Conservation (phyloP, 75 land plant genomes). For the Selaginella moellendorffii region DNA sequence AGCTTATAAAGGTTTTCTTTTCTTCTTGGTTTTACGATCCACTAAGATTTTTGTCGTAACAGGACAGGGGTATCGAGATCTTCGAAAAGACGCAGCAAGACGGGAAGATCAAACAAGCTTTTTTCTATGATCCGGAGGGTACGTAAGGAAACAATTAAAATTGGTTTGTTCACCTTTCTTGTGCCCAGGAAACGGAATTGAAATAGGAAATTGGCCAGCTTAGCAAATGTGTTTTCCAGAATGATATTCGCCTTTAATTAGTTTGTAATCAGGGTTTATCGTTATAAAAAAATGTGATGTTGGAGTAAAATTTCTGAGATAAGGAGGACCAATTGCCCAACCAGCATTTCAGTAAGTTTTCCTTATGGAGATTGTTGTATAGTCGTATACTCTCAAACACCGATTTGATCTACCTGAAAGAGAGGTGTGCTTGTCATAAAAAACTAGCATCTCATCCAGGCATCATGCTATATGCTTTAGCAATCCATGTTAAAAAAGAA, state of each 20-base stretch:
- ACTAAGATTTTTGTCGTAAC: neutral
- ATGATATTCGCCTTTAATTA: neutral
- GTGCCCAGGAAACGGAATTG: neutral
- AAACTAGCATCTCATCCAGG: too few species aligned
- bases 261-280: neutral
- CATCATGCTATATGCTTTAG: too few species aligned
- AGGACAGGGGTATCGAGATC: conserved; percentile 52
- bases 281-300: neutral
- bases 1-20: conserved; percentile 25
- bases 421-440: too few species aligned
- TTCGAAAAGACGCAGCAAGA: conserved; percentile 52
- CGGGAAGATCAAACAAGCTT: conserved; percentile 67
- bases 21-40: neutral
- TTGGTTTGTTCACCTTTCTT: neutral
- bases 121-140: conserved; percentile 97
- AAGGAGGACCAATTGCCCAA: neutral
- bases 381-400: neutral
- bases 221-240: neutral
- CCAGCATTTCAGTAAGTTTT: neutral
- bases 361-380: neutral
- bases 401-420: too few species aligned
- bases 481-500: too few species aligned
- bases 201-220: neutral
- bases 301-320: neutral
- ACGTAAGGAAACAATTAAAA: neutral